A percentile compares a stretch with the other conserved stretches of the same genome.
These are phyloP conservation scores for Cryptosporidium bovis DNA, from an alignment of 169 alveolate genomes.

Conservation along the genomic window DNA sequence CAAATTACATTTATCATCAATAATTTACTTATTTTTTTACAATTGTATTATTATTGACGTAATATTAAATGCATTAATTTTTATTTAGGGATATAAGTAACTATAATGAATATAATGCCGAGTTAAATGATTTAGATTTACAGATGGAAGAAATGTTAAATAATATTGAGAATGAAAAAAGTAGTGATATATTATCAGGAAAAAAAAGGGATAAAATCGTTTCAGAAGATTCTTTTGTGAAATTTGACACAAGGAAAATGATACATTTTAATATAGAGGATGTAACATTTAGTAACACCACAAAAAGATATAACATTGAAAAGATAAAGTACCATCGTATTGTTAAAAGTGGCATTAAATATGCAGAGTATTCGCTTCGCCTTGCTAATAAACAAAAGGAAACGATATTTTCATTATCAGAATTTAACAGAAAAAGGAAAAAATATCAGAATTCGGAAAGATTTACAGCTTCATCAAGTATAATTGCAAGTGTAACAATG, in stretches of 20 bases:
- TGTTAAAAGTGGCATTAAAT: slow-evolving; percentile 66
- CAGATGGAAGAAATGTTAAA: slow-evolving; percentile 32
- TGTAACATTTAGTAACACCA: slow-evolving; percentile 18
- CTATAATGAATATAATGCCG: background rate
- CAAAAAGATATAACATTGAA: slow-evolving; percentile 3
- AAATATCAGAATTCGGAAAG: slow-evolving; percentile 22
- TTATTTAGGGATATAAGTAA: no score
- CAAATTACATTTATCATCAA: no score
- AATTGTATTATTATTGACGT: no score
- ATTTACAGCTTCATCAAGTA: slow-evolving; percentile 50
- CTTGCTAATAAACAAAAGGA: slow-evolving; percentile 18
- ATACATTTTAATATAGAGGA: slow-evolving; percentile 61
- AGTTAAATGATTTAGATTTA: background rate
- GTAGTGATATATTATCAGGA: background rate
- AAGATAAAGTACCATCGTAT: slow-evolving; percentile 57
- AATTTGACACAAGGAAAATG: slow-evolving; percentile 57
- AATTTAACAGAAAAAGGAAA: slow-evolving; percentile 9
- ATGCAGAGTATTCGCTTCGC: slow-evolving; percentile 51
- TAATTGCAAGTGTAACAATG: slow-evolving; percentile 43
- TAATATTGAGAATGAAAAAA: slow-evolving; percentile 4
- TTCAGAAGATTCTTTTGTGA: slow-evolving; percentile 59
- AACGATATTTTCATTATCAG: background rate
- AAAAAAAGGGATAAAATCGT: background rate
- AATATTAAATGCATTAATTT: no score
- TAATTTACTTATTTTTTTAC: no score